A percentile compares a stretch with the other conserved stretches of the same genome.
Evolutionary conservation across 1,284 basidiomycete genomes (phyloP).

Genomic region (Melampsora americana): DNA sequence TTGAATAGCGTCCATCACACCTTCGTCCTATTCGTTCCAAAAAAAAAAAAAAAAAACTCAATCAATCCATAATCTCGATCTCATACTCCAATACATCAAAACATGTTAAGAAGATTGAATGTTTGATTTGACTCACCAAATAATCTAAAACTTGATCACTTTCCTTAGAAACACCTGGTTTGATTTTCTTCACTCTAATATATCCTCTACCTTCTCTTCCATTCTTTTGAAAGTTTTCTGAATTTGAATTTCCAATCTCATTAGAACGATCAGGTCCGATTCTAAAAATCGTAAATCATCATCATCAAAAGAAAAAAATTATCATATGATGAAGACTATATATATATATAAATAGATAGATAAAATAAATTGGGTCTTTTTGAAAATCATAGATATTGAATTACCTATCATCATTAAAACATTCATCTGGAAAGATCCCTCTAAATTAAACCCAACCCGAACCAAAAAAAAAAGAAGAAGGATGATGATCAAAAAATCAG

Average conservation of each 20-base stretch:
- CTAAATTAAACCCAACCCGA: not conserved
- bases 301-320: not conserved
- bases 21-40: conserved; percentile 27
- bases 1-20: conserved; percentile 43
- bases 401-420: conserved; percentile 42
- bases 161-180: conserved; percentile 25
- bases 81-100: too few relatives aligned
- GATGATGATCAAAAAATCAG: too few relatives aligned
- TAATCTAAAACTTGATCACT: conserved; percentile 40
- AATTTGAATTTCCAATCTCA: not conserved
- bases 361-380: too few relatives aligned
- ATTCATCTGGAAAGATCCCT: conserved; percentile 42
- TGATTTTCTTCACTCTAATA: conserved; percentile 37
- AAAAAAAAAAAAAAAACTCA: not conserved
- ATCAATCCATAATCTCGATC: too few relatives aligned
- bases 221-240: conserved; percentile 7
- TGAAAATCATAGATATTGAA: too few relatives aligned
- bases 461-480: not conserved
- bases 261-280: conserved; percentile 39
- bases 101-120: too few relatives aligned
- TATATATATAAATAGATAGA: not conserved
- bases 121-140: conserved; percentile 5
- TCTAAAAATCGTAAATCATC: conserved; percentile 7
- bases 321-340: not conserved
- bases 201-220: conserved; percentile 29